Evolutionary conservation across 2,329 filamentous ascomycete species (phyloP).

Genomic region (Dactylonectria macrodidyma): DNA sequence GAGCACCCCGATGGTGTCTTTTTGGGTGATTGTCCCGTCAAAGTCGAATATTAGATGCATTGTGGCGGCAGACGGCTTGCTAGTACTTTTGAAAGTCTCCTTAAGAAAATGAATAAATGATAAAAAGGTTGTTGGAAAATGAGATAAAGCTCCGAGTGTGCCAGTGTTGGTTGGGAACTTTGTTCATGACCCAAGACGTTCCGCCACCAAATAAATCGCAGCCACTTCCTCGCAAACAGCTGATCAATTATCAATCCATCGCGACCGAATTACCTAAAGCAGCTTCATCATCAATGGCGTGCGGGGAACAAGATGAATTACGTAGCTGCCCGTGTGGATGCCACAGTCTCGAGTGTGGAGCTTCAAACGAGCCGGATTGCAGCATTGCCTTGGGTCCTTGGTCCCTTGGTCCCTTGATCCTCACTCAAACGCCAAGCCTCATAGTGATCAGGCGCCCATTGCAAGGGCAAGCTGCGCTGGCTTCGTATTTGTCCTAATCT

Average conservation of each 20-base stretch:
- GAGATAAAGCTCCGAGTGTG: not conserved
- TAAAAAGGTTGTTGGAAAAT: slow-evolving; percentile 1
- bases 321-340: slow-evolving; percentile 17
- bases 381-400: not conserved
- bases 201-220: slow-evolving; percentile 17
- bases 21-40: slow-evolving; percentile 70
- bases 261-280: slow-evolving; percentile 1
- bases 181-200: not conserved
- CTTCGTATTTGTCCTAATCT: slow-evolving; percentile 29
- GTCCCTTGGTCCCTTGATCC: not conserved
- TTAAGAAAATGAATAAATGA: not conserved
- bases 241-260: slow-evolving; percentile 26
- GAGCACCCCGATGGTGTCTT: slow-evolving; percentile 67
- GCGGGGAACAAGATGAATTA: slow-evolving; percentile 30
- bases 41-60: slow-evolving; percentile 71
- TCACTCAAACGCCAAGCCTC: not conserved
- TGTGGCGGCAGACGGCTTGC: slow-evolving; percentile 7
- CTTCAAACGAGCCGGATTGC: slow-evolving; percentile 2
- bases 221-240: slow-evolving; percentile 10
- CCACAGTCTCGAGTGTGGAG: slow-evolving; percentile 15
- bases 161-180: not conserved
- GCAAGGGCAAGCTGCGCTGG: slow-evolving; percentile 9
- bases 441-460: not conserved
- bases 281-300: slow-evolving; percentile 21
- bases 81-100: not conserved